Conservation (phyloP, 1,139 yeast species). For the Yamadazyma triangularis region DNA sequence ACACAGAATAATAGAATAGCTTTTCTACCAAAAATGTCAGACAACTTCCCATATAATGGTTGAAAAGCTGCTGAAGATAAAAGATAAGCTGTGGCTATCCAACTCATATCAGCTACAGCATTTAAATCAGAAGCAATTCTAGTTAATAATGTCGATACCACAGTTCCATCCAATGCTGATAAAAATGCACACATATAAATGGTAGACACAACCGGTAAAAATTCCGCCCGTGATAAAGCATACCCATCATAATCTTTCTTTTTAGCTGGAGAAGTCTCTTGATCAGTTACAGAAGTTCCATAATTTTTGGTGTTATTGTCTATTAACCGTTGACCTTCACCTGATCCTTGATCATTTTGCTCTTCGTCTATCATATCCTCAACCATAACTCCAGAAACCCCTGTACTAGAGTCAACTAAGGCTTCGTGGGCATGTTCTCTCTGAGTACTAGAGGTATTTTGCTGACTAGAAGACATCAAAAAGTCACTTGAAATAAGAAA, state of each 20-base stretch:
- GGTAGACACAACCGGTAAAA: slow-evolving; percentile 28
- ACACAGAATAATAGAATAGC: slow-evolving; percentile 31
- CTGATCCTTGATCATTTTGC: no score
- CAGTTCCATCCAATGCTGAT: slow-evolving; percentile 44
- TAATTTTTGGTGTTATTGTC: no score
- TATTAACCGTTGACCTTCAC: no score
- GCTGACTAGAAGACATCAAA: no score
- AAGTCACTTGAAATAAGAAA: no score
- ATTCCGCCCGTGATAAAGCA: slow-evolving; percentile 30
- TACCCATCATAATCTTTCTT: slow-evolving; percentile 20
- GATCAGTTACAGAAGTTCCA: no score
- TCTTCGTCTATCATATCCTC: no score
- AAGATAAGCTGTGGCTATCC: slow-evolving; percentile 45
- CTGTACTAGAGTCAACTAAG: no score
- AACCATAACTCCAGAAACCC: no score
- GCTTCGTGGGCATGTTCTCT: no score
- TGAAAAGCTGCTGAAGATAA: slow-evolving; percentile 44
- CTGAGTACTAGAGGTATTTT: no score
- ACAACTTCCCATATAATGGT: slow-evolving; percentile 80
- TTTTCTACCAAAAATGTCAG: slow-evolving; percentile 83
- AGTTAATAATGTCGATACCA: slow-evolving; percentile 40
- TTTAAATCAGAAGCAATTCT: slow-evolving; percentile 41
- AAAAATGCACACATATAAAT: slow-evolving; percentile 36
- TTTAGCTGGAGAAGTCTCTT: no score
- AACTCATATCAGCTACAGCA: slow-evolving; percentile 37